A percentile compares a stretch with the other conserved stretches of the same genome.
Evolutionary conservation across 202 grass and related monocot genomes (phyloP).

Genomic region (Tripidium arundinaceum): DNA sequence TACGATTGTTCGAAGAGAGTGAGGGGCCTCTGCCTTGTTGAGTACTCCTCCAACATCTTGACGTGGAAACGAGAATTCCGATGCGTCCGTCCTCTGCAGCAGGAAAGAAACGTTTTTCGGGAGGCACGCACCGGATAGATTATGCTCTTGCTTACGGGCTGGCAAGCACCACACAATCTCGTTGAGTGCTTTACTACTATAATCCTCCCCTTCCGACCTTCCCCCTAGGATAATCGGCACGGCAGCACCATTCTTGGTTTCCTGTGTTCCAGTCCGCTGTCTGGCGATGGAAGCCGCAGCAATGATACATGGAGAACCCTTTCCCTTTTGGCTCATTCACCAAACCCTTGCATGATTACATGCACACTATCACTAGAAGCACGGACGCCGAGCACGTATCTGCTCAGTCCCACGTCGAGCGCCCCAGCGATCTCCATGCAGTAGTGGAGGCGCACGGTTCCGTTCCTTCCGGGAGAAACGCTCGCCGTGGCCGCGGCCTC

Average conservation of each 20-base stretch:
- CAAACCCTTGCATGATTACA: slow-evolving; percentile 1
- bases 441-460: slow-evolving; percentile 16
- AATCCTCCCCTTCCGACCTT: no score
- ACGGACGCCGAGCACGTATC: background rate
- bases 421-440: background rate
- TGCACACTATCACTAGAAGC: background rate
- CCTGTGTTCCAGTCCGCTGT: background rate
- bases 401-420: background rate
- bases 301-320: background rate
- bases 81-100: background rate
- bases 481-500: background rate
- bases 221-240: background rate
- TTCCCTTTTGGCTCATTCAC: background rate
- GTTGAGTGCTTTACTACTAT: background rate
- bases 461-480: no score
- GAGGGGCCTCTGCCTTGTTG: background rate
- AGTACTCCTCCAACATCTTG: slow-evolving; percentile 7
- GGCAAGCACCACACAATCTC: background rate
- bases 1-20: background rate
- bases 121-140: background rate
- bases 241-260: background rate
- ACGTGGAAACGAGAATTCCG: slow-evolving; percentile 18
- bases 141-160: background rate
- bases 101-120: background rate
- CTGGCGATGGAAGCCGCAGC: background rate